These are phyloP conservation scores for Bromus sterilis DNA, from an alignment of 176 grass and related monocot genomes.

Conservation along the genomic window DNA sequence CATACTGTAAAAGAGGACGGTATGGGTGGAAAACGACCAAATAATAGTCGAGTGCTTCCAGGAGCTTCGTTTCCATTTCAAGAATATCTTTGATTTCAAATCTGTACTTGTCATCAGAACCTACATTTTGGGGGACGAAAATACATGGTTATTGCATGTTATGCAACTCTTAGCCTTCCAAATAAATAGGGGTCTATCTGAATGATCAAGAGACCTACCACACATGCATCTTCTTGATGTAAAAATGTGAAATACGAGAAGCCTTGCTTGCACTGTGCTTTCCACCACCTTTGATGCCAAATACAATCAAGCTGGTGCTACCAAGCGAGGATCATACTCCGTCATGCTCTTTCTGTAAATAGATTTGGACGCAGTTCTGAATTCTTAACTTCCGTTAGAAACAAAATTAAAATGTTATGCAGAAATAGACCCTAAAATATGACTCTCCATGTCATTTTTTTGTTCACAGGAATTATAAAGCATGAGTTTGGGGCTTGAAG, in stretches of 20 bases:
- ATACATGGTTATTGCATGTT: background rate
- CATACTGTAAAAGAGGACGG: conserved; percentile 85
- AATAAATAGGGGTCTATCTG: background rate
- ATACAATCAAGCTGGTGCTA: conserved; percentile 95
- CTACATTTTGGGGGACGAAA: conserved; percentile 1
- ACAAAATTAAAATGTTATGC: background rate
- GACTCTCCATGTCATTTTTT: background rate
- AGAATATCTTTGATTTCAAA: conserved; percentile 99
- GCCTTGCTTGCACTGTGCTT: conserved; percentile 95
- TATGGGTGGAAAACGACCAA: conserved; percentile 96
- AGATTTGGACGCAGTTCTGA: background rate
- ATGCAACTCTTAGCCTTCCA: background rate
- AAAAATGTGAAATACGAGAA: conserved; percentile 98
- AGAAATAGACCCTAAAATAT: background rate
- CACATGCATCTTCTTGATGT: conserved; percentile 94
- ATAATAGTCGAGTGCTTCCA: conserved; percentile 94
- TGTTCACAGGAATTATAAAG: background rate
- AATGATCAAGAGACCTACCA: conserved; percentile 20
- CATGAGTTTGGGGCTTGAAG: background rate
- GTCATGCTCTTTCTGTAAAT: conserved; percentile 73
- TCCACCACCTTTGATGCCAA: conserved; percentile 95
- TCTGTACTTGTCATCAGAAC: conserved; percentile 67
- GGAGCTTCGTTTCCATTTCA: conserved; percentile 98
- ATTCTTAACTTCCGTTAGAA: background rate
- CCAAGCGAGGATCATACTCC: conserved; percentile 84